phyloP scores from a whole-genome alignment of 2,329 filamentous ascomycete genomes.

The Beauveria australis region DNA sequence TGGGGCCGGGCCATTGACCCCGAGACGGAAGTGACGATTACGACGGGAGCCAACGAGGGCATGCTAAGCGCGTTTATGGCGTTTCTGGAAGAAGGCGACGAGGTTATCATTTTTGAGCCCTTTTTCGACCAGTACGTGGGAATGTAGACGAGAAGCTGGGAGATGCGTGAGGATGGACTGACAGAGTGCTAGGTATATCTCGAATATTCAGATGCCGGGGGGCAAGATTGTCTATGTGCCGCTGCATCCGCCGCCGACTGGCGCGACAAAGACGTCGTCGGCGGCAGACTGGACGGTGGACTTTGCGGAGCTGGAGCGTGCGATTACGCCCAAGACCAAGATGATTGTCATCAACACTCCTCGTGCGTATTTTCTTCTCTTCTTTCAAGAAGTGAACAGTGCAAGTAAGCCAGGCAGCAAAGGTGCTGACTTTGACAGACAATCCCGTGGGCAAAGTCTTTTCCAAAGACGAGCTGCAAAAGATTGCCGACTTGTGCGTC shows the following conservation, averaged over 20 bases:
- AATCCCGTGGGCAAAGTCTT: conserved; percentile 98
- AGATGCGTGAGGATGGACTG: not conserved
- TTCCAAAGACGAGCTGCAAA: conserved; percentile 70
- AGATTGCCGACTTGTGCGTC: conserved; percentile 80
- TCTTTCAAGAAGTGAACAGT: not conserved
- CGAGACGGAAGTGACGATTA: conserved; percentile 89
- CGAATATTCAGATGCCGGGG: conserved; percentile 97
- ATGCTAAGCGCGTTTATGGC: conserved; percentile 98
- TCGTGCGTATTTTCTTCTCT: conserved; percentile 25
- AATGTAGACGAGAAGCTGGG: not conserved
- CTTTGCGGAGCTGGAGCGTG: conserved; percentile 70
- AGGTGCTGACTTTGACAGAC: conserved; percentile 37
- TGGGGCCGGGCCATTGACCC: conserved; percentile 78
- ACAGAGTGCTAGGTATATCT: conserved; percentile 59
- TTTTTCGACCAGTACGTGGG: conserved; percentile 83
- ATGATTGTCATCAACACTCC: conserved; percentile 91
- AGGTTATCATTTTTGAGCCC: conserved; percentile 96
- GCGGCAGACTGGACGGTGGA: conserved; percentile 85
- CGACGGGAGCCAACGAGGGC: conserved; percentile 80
- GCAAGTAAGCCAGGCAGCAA: conserved; percentile 8
- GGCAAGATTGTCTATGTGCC: conserved; percentile 93
- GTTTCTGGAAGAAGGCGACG: conserved; percentile 88
- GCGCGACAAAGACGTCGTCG: conserved; percentile 69
- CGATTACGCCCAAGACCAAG: conserved; percentile 79
- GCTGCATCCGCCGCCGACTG: conserved; percentile 79